Percentiles rank a stretch among this genome's conserved stretches.
Conservation (phyloP, 1,139 yeast genomes). For the Geotrichum fermentans region DNA sequence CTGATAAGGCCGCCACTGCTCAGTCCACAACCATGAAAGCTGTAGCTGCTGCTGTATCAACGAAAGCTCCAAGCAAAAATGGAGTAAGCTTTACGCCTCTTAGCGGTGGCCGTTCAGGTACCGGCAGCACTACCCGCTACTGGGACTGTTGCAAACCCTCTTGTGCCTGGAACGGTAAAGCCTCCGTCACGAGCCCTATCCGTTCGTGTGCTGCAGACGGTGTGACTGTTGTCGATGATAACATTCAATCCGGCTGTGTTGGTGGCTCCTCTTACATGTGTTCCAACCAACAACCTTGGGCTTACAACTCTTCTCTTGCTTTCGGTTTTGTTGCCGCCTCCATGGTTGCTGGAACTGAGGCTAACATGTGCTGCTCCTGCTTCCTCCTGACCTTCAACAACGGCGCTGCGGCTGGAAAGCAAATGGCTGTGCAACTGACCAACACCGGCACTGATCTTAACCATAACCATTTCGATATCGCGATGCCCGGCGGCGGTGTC, state of each 20-base stretch:
- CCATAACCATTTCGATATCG: slow-evolving; percentile 21
- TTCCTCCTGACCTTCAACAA: slow-evolving; percentile 21
- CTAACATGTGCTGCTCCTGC: slow-evolving; percentile 21
- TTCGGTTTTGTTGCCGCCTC: slow-evolving; percentile 24
- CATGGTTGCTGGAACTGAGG: slow-evolving; percentile 19
- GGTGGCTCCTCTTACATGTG: slow-evolving; percentile 25
- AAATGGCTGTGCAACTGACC: slow-evolving; percentile 22
- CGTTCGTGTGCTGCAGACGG: slow-evolving; percentile 22
- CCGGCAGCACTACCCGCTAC: slow-evolving; percentile 23
- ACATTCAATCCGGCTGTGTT: slow-evolving; percentile 18
- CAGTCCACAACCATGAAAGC: neutral
- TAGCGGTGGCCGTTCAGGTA: slow-evolving; percentile 21
- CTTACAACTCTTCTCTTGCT: slow-evolving; percentile 18
- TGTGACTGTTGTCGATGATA: slow-evolving; percentile 15
- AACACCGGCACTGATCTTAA: slow-evolving; percentile 23
- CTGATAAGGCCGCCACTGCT: neutral
- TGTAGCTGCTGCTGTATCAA: neutral
- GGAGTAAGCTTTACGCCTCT: slow-evolving; percentile 8
- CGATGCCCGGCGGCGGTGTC: slow-evolving; percentile 24
- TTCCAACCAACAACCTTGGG: slow-evolving; percentile 23
- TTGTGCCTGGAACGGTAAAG: slow-evolving; percentile 23
- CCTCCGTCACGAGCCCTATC: slow-evolving; percentile 20
- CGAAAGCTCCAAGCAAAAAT: neutral
- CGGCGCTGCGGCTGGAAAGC: slow-evolving; percentile 18
- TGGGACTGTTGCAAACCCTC: too few species aligned